Evolutionary conservation across 306 rosid genomes (phyloP).

Genomic region (Sechiopsis laciniata): DNA sequence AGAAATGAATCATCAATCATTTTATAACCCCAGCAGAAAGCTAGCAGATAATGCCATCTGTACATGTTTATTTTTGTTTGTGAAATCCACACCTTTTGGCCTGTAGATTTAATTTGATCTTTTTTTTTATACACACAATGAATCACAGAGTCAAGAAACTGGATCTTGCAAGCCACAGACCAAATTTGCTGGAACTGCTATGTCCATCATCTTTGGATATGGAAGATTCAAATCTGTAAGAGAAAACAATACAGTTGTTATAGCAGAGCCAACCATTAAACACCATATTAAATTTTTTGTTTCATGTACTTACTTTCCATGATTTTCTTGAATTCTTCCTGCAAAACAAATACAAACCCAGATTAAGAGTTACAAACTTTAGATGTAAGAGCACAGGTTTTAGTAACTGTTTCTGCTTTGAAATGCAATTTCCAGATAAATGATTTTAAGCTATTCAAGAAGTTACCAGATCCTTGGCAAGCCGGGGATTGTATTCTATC

Average conservation of each 20-base stretch:
- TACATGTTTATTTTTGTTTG: background rate
- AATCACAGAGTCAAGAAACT: background rate
- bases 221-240: constrained; percentile 76
- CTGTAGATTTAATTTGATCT: background rate
- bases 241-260: background rate
- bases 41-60: background rate
- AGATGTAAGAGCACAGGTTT: background rate
- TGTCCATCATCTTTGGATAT: constrained; percentile 87
- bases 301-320: constrained; percentile 67
- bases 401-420: background rate
- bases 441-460: constrained; percentile 3
- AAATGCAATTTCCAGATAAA: background rate
- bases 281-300: background rate
- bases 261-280: background rate
- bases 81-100: background rate
- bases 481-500: constrained; percentile 64
- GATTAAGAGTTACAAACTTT: background rate
- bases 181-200: constrained; percentile 84
- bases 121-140: background rate
- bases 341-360: constrained; percentile 28
- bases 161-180: constrained; percentile 75
- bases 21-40: background rate
- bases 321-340: constrained; percentile 72
- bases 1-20: background rate
- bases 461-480: constrained; percentile 71